Evolutionary conservation across 1,139 yeast genomes (phyloP).

Genomic region (Wickerhamomyces sp.): DNA sequence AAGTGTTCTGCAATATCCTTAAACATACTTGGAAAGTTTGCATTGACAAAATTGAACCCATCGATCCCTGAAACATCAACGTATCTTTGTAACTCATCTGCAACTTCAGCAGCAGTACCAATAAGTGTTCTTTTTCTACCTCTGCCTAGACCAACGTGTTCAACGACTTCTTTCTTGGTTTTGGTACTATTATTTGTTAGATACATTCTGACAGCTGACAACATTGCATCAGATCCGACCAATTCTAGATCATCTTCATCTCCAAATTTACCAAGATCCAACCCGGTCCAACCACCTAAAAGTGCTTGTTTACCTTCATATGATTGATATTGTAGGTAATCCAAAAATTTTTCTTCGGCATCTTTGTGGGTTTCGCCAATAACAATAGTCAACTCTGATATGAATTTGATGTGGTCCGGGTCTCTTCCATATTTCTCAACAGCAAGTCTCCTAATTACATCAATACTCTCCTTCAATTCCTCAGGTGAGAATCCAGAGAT

Average conservation of each 20-base stretch:
- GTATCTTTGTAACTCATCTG: slow-evolving; percentile 29
- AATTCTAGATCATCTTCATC: slow-evolving; percentile 29
- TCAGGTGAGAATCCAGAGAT: slow-evolving; percentile 21
- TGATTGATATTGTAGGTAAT: slow-evolving; percentile 28
- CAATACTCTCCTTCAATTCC: slow-evolving; percentile 28
- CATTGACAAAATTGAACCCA: slow-evolving; percentile 31
- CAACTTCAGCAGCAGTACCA: slow-evolving; percentile 29
- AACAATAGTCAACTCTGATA: slow-evolving; percentile 29
- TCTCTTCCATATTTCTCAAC: slow-evolving; percentile 31
- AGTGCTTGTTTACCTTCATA: slow-evolving; percentile 35
- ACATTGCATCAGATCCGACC: slow-evolving; percentile 26
- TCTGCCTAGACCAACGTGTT: slow-evolving; percentile 6
- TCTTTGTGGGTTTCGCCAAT: slow-evolving; percentile 34
- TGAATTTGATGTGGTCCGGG: slow-evolving; percentile 30
- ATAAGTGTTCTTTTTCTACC: slow-evolving; percentile 15
- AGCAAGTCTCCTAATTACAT: slow-evolving; percentile 29
- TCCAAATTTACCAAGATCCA: slow-evolving; percentile 31
- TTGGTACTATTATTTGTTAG: slow-evolving; percentile 18
- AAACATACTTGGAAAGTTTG: slow-evolving; percentile 27
- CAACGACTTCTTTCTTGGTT: slow-evolving; percentile 23
- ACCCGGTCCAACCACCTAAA: slow-evolving; percentile 36
- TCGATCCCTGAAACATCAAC: slow-evolving; percentile 30
- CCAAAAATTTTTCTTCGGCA: slow-evolving; percentile 28
- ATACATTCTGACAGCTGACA: slow-evolving; percentile 19
- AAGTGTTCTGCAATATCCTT: slow-evolving; percentile 29